Percentiles rank a stretch among this genome's conserved stretches.
phyloP scores from a whole-genome alignment of 805 yeast genomes.

The Barnettozyma sp. region DNA sequence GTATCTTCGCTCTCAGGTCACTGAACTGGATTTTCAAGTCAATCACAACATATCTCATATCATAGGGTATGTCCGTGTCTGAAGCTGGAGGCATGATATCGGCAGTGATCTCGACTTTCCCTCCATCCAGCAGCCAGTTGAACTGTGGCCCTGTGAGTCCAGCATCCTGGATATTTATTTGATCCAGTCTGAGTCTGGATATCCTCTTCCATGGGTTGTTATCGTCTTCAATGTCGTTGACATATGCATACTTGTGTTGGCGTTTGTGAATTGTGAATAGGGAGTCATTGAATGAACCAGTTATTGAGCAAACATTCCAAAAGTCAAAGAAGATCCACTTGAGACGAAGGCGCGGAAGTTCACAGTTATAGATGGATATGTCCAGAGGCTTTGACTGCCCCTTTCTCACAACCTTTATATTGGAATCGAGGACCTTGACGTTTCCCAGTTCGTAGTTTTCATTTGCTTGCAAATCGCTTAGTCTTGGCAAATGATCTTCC shows the following conservation, averaged over 20 bases:
- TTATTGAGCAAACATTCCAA: slow-evolving; percentile 60
- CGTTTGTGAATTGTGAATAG: slow-evolving; percentile 72
- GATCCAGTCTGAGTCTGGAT: slow-evolving; percentile 39
- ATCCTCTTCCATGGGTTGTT: slow-evolving; percentile 42
- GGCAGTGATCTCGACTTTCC: slow-evolving; percentile 61
- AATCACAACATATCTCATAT: slow-evolving; percentile 51
- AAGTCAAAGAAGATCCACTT: slow-evolving; percentile 57
- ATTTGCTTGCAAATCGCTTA: slow-evolving; percentile 28
- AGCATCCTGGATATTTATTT: slow-evolving; percentile 31
- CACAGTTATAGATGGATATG: slow-evolving; percentile 58
- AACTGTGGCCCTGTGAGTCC: slow-evolving; percentile 34
- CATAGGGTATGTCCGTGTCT: slow-evolving; percentile 17
- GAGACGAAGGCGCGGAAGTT: slow-evolving; percentile 52
- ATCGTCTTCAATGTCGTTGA: slow-evolving; percentile 32
- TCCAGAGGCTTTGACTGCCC: slow-evolving; percentile 24
- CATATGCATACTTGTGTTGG: slow-evolving; percentile 48
- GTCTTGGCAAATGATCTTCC: slow-evolving; percentile 17
- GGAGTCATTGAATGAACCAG: slow-evolving; percentile 70
- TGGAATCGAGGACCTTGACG: slow-evolving; percentile 46
- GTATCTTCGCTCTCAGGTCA: slow-evolving; percentile 53
- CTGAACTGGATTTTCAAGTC: slow-evolving; percentile 59
- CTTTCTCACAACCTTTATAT: slow-evolving; percentile 30
- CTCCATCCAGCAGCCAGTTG: slow-evolving; percentile 72
- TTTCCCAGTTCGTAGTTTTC: slow-evolving; percentile 34
- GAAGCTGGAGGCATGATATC: slow-evolving; percentile 64